Base-by-base conservation (phyloP, 2,329 filamentous ascomycete species). In the Ascochyta koolunga region DNA sequence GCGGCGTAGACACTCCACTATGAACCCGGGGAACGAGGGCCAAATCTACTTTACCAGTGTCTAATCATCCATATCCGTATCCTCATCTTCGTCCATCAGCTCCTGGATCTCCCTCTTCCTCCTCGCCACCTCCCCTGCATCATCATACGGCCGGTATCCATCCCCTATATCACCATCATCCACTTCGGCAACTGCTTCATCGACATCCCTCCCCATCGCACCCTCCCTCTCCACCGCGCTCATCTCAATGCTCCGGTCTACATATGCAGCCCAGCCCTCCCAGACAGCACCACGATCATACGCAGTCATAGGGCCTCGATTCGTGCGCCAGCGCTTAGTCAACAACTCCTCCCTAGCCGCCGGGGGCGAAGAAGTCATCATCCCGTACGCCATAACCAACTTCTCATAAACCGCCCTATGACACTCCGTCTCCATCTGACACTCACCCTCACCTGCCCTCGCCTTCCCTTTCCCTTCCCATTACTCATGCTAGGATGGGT, bases 311-410 rank as follows among this genome's bases (percentile, higher is more conserved):
- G 57, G 61, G 0, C 68, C 69, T 2, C 9, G 33, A 2, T 50
- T 61, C 4, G 47, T 53, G 5, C 66, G 51, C 69, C 69, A 73
- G 35, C 71, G 41, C 63, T 73, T 73, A 13, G 69, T 72, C 10
- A 72, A 21, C n/a, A 60, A 50, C 3, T 56, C 40, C 48, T 73
- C 71, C 1, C 70, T 46, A 9, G 56, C 53, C 4, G 4, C 22
- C 2, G 49, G 39, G 4, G 50, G 39, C 4, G 29, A 29, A 1
- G n/a, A 37, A 0, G 8, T 27, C 58, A 72, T 69, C 8, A 72
- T 21, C 1, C 19, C 22, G 16, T 60, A 65, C 5, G 60, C 62
- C 5, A 60, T 40, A 3, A 15, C 37, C 3, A 71, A 19, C 29
- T 69, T 72, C 1, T 58, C 45, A 32, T 72, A 70, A 0, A 55